Evolutionary conservation across 306 rosid genomes (phyloP), one percentile per base, ranked within the genome.

Genomic region (Calophaca sinica): DNA sequence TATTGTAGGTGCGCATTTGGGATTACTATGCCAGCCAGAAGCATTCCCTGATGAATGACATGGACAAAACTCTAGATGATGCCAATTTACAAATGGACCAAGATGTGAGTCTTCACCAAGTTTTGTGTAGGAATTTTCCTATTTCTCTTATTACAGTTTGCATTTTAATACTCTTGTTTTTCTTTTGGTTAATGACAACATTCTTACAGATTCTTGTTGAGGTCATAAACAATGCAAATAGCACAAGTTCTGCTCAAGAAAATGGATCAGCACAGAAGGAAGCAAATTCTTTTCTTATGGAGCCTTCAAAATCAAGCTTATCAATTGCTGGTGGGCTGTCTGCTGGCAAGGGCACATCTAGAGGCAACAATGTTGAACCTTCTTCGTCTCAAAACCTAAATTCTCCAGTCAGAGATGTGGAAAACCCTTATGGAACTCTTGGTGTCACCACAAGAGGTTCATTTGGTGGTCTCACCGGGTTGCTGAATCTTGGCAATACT

Each of bases 31-130:
- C 88, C 70, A 86, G 91, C 72, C 85, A 85, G 77, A 89, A 81
- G 68, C 94, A 94, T 84, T 89, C 96, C 72, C 83, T 94, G 91
- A 94, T 94, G 94, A 91, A 82, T 75, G 97, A 94, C 88, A 86
- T 91, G 94, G 96, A 91, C 78, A 90, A 88, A 86, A 91, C 98
- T 44, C 96, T 94, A 44, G 97, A 94, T 83, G 98, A 94, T 85
- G 98, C 90, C 73, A 94, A 94, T 78, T 81, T 94, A 74, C 98
- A 94, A 83, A 94, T 91, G 98, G 98, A 94, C 82, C 98, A 94
- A 79, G 96, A 94, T 87, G 98, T 94, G 71, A 44, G 98, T 82
- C 55, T 76, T 74, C 71, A 59, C 66, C 61, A 33, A 71, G 61
- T 76, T 65, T 81, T 62, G 39, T 72, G 68, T 70, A 74, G 80